These are phyloP conservation scores for Linnemannia zychae DNA, from an alignment of 192 early-diverging fungal species.

Conservation along the genomic window DNA sequence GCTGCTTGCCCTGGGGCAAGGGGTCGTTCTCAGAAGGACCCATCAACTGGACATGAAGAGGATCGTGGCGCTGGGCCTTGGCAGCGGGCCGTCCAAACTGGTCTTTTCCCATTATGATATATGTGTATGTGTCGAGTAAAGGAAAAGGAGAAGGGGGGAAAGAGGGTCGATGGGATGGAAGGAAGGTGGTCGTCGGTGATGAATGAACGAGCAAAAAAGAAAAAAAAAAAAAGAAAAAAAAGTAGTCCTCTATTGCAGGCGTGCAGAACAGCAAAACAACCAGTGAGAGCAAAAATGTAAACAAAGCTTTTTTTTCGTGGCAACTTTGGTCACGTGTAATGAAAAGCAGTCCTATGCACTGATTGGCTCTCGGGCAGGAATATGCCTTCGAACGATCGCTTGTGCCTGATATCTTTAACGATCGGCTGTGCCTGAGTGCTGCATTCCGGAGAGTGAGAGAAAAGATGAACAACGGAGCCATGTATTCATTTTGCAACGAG, in stretches of 20 bases:
- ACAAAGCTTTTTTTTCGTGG: background rate
- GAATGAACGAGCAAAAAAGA: slow-evolving; percentile 1
- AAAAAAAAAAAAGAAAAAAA: background rate
- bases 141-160: background rate
- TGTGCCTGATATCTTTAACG: background rate
- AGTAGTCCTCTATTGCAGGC: background rate
- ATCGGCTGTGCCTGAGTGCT: background rate
- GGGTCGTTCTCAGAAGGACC: slow-evolving; percentile 70
- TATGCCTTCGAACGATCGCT: too few relatives aligned
- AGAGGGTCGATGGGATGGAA: background rate
- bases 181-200: background rate
- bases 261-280: background rate
- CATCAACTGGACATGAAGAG: slow-evolving; percentile 84
- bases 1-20: slow-evolving; percentile 59
- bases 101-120: slow-evolving; percentile 68
- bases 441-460: too few relatives aligned
- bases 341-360: background rate
- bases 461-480: background rate
- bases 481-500: background rate
- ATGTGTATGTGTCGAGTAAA: background rate
- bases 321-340: background rate
- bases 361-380: background rate
- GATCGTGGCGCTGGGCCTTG: slow-evolving; percentile 80
- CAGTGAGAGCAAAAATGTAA: background rate
- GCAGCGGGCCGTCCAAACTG: slow-evolving; percentile 36